Evolutionary conservation across 768 basidiomycete species (phyloP).

Genomic region (Trametes cinnabarina): DNA sequence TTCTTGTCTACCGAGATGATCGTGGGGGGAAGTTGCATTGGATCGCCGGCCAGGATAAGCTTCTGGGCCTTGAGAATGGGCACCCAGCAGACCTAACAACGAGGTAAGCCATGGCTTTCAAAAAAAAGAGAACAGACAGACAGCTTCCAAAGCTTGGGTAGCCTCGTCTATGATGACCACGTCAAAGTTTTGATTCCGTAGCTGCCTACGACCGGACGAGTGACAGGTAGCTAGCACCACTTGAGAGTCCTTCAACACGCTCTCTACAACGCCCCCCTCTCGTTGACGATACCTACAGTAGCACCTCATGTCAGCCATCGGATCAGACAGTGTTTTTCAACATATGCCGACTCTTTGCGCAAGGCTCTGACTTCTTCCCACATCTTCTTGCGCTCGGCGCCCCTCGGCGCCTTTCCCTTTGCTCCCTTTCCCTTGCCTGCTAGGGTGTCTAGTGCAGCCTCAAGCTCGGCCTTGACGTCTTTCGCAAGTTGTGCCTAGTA

Average conservation of each 20-base stretch:
- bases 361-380: slow-evolving; percentile 87
- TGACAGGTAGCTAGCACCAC: slow-evolving; percentile 94
- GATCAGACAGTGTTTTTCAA: too few relatives aligned
- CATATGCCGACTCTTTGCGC: slow-evolving; percentile 94
- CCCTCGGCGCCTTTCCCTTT: slow-evolving; percentile 69
- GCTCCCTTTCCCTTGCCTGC: slow-evolving; percentile 71
- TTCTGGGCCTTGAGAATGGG: slow-evolving; percentile 92
- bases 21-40: slow-evolving; percentile 94
- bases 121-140: slow-evolving; percentile 32
- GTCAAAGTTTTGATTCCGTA: slow-evolving; percentile 79
- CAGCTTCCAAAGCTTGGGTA: slow-evolving; percentile 94
- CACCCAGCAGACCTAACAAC: slow-evolving; percentile 81
- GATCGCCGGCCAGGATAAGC: slow-evolving; percentile 89
- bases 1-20: slow-evolving; percentile 64
- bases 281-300: slow-evolving; percentile 88
- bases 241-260: slow-evolving; percentile 53
- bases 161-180: slow-evolving; percentile 97
- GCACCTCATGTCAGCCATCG: too few relatives aligned
- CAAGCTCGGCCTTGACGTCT: slow-evolving; percentile 87
- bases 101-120: background rate
- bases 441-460: slow-evolving; percentile 61
- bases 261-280: slow-evolving; percentile 79
- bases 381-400: slow-evolving; percentile 73
- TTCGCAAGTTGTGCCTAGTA: slow-evolving; percentile 75
- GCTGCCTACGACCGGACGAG: slow-evolving; percentile 82